Conservation (phyloP, 225 moss, liverwort and hornwort genomes). For the Straminergon stramineum region DNA sequence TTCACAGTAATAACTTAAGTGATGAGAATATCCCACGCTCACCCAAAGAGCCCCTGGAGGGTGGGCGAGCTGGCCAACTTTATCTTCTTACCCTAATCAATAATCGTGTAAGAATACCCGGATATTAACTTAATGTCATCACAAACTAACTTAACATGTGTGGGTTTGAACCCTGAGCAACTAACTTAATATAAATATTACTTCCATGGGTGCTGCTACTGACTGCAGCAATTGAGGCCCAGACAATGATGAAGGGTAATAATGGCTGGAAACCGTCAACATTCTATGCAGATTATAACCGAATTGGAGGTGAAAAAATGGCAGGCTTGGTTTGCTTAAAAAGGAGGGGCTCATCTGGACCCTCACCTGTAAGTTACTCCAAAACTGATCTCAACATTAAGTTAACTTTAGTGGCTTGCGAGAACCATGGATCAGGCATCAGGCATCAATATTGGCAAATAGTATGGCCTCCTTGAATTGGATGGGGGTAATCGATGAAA, state of each 20-base stretch:
- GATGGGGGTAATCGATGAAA: background rate
- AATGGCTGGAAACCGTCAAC: constrained; percentile 7
- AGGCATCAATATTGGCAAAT: background rate
- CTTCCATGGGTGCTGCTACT: background rate
- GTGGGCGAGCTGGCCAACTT: too few species aligned
- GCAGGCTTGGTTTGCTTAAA: background rate
- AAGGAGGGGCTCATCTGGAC: background rate
- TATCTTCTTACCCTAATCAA: background rate
- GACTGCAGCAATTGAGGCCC: background rate
- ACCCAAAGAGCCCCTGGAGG: background rate
- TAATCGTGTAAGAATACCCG: background rate
- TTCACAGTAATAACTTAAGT: background rate
- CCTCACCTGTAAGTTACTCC: background rate
- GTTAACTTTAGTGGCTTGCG: background rate
- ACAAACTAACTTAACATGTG: background rate
- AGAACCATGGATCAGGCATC: too few species aligned
- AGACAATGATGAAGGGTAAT: background rate
- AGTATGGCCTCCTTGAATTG: background rate
- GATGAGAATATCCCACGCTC: background rate
- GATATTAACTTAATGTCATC: background rate
- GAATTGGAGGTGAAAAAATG: background rate
- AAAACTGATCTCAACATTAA: background rate
- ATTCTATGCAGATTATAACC: background rate
- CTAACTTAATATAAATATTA: background rate
- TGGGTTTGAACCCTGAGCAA: background rate